Evolutionary conservation across 2,329 filamentous ascomycete species (phyloP), one percentile per base, ranked within the genome.

Genomic region (Epicoccum sorghinum): DNA sequence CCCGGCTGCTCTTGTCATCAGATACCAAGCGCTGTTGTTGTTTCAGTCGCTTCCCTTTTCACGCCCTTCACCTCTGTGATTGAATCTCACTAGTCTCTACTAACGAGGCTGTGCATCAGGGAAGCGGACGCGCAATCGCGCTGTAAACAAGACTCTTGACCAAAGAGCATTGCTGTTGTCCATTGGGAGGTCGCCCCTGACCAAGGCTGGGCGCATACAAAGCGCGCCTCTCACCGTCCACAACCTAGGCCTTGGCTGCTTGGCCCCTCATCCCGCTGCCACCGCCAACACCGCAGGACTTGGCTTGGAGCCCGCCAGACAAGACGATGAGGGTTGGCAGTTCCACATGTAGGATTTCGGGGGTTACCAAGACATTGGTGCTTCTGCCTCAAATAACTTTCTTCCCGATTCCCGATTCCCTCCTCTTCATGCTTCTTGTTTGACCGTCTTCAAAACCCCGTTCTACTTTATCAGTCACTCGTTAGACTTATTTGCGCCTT

Each of bases 391-490:
- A 72, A 68, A 72, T 72, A 72, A 62, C 59, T 42, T 59, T 45
- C 52, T 45, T 51, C 53, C 64, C 64, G 32, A 40, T 45, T 56
- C 58, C 59, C 55, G 45, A 45, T 64, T 64, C 45, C 38, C 45
- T 48, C 49, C 36, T 56, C 43, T 58, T 61, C 61, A 67, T 68
- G 66, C 54, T 61, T 66, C 65, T 52, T 59, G 57, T 64, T 65
- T 69, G 65, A 69, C 46, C 54, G 42, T 64, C 58, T 58, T 56
- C 51, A 50, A 38, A 47, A 29, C 35, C n/a, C 41, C 55, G 60
- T 67, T 62, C 57, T 45, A 62, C 60, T 64, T 69, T 67, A 67
- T 58, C 65, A 65, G 71, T 74, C 71, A 70, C 70, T 74, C 71
- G 61, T 72, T 74, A 68, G 64, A 67, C 65, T 63, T 42, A 37